A percentile compares a stretch with the other conserved stretches of the same genome.
Evolutionary conservation across 352 stramenopile species (phyloP).

Genomic region (Pythium aristosporum): DNA sequence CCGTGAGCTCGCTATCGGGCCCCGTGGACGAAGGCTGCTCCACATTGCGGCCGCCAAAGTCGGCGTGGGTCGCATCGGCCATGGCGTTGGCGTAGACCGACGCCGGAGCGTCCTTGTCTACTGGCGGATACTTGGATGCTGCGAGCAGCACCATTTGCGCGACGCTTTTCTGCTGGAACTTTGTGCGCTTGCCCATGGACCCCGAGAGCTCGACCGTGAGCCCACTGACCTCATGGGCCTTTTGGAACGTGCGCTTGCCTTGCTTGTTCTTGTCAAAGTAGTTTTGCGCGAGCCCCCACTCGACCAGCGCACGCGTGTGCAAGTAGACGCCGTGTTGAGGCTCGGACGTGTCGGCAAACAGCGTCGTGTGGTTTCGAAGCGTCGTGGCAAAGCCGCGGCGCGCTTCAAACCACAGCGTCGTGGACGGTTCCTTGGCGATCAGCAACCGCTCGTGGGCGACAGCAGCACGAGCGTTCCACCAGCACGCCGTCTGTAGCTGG

Average conservation of each 20-base stretch:
- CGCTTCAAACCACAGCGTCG: slow-evolving; percentile 79
- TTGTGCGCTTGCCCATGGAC: slow-evolving; percentile 93
- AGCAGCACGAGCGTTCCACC: slow-evolving; percentile 75
- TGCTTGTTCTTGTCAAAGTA: slow-evolving; percentile 91
- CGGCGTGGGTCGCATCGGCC: slow-evolving; percentile 55
- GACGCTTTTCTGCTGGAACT: slow-evolving; percentile 92
- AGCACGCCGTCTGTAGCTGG: slow-evolving; percentile 43
- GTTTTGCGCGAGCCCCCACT: slow-evolving; percentile 92
- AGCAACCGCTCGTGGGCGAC: slow-evolving; percentile 73
- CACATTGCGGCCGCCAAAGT: slow-evolving; percentile 61
- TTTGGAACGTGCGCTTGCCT: slow-evolving; percentile 88
- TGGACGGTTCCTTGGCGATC: slow-evolving; percentile 57
- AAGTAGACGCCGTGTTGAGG: slow-evolving; percentile 47
- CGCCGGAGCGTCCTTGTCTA: slow-evolving; percentile 25
- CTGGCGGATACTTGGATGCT: slow-evolving; percentile 53
- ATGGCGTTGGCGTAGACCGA: slow-evolving; percentile 60
- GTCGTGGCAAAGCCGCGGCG: slow-evolving; percentile 56
- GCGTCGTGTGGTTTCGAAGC: slow-evolving; percentile 27
- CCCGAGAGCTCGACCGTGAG: slow-evolving; percentile 90
- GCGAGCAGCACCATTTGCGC: slow-evolving; percentile 88
- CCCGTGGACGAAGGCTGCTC: slow-evolving; percentile 30
- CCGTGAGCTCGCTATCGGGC: slow-evolving; percentile 30
- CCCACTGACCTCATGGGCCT: slow-evolving; percentile 79
- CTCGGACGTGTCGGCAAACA: slow-evolving; percentile 34
- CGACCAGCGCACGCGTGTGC: slow-evolving; percentile 79